Base-by-base conservation (phyloP, 352 stramenopile genomes). In the Globisporangium ultimum region DNA sequence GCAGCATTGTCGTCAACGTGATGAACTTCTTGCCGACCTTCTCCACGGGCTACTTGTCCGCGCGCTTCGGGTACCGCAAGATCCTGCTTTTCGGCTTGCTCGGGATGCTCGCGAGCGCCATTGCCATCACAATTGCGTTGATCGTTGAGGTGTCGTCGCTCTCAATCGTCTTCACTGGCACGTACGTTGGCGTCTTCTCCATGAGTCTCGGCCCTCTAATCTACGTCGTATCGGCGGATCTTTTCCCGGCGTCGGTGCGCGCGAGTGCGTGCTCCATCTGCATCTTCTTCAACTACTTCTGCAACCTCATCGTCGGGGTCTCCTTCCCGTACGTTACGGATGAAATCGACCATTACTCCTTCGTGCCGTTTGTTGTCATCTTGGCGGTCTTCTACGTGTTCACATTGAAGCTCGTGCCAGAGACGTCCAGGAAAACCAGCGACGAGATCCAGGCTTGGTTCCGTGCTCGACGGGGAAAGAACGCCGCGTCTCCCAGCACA, bases 151-250 rank as follows among this genome's bases (percentile, higher is more conserved):
- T 64, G 7, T 52, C 59, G 13, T 55, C 47, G 48, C 38, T 87
- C 38, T 69, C 76, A 0, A 78, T 84, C 62, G 55, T 86, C 42
- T 87, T 88, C 59, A 87, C 79, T 52, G 57, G 72, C 12, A 68
- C 71, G 17, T 84, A 84, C 41, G 73, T 92, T 32, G 80, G 71
- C 22, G 78, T 71, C 7, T 88, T 87, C 46, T 80, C 74, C 58
- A 72, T 84, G 55, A 86, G 81, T 45, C 65, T 91, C 32, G 81
- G 79, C 6, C 84, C 84, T 28, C 66, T 89, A 21, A 64, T 87
- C 20, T 91, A 75, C 67, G 74, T 78, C 41, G 71, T 89, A 45
- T 69, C 66, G 2, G 70, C 75, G 1, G 76, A 85, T 50, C 66
- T 84, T 48, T 88, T 86, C 43, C 79, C 84, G n/a, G 68, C 79